Evolutionary conservation across 2,329 filamentous ascomycete species (phyloP).

Genomic region (Xylariomycetidae sp.): DNA sequence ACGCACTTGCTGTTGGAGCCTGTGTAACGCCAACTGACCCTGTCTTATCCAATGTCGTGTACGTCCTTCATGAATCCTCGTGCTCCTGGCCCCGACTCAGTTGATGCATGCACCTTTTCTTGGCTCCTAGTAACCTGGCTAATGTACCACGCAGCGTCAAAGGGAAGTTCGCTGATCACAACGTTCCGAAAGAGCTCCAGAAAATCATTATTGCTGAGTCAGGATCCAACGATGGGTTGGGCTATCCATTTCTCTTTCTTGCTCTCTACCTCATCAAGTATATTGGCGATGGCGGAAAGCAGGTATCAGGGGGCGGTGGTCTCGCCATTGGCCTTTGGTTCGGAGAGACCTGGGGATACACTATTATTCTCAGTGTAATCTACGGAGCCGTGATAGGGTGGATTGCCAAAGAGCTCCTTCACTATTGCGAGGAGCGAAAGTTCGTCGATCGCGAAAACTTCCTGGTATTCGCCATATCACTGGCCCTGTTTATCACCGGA

Average conservation of each 20-base stretch:
- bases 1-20: conserved; percentile 73
- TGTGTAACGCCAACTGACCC: conserved; percentile 93
- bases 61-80: too few species aligned
- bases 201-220: conserved; percentile 77
- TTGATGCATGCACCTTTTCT: too few species aligned
- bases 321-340: conserved; percentile 77
- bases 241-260: conserved; percentile 83
- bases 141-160: too few species aligned
- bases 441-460: conserved; percentile 87
- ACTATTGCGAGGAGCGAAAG: conserved; percentile 74
- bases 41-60: conserved; percentile 74
- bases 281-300: conserved; percentile 49
- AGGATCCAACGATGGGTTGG: conserved; percentile 82
- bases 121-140: too few species aligned
- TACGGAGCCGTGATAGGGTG: conserved; percentile 77
- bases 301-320: conserved; percentile 50
- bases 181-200: conserved; percentile 76
- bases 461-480: conserved; percentile 75
- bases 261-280: conserved; percentile 81
- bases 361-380: conserved; percentile 67
- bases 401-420: conserved; percentile 73
- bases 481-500: conserved; percentile 81
- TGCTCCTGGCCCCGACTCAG: too few species aligned
- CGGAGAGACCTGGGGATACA: conserved; percentile 78
- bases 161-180: conserved; percentile 86